Conservation (phyloP, 768 basidiomycete genomes). For the Pleurotus pulmonarius region DNA sequence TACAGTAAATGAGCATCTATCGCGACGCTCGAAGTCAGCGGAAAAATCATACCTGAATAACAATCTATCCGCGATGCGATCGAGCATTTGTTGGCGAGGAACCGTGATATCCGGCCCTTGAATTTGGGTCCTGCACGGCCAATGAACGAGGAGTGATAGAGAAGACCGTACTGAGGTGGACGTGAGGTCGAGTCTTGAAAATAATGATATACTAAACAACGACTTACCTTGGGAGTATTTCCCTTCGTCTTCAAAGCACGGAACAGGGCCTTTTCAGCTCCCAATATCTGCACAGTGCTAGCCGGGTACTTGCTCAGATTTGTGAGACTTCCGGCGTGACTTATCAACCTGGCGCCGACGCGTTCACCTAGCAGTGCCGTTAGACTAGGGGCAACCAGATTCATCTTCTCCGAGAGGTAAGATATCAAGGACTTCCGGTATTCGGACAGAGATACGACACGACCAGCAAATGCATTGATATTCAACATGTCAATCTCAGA, state of each 20-base stretch:
- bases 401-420: slow-evolving; percentile 96
- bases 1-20: slow-evolving; percentile 19
- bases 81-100: slow-evolving; percentile 97
- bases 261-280: slow-evolving; percentile 98
- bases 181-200: neutral
- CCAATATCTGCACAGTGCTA: slow-evolving; percentile 95
- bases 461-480: slow-evolving; percentile 84
- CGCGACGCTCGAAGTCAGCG: neutral
- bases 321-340: slow-evolving; percentile 93
- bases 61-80: slow-evolving; percentile 97
- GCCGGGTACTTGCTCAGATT: slow-evolving; percentile 98
- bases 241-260: slow-evolving; percentile 97
- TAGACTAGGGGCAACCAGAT: slow-evolving; percentile 90
- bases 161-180: slow-evolving; percentile 77
- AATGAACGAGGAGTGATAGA: slow-evolving; percentile 97
- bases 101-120: slow-evolving; percentile 98
- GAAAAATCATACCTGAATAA: slow-evolving; percentile 61
- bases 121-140: slow-evolving; percentile 90
- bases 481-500: slow-evolving; percentile 94
- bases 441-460: slow-evolving; percentile 88
- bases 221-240: slow-evolving; percentile 87
- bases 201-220: neutral
- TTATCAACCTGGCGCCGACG: slow-evolving; percentile 89
- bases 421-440: slow-evolving; percentile 88
- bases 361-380: slow-evolving; percentile 90